Evolutionary conservation across 257 asterid species (phyloP).

Genomic region (Avicennia marina): DNA sequence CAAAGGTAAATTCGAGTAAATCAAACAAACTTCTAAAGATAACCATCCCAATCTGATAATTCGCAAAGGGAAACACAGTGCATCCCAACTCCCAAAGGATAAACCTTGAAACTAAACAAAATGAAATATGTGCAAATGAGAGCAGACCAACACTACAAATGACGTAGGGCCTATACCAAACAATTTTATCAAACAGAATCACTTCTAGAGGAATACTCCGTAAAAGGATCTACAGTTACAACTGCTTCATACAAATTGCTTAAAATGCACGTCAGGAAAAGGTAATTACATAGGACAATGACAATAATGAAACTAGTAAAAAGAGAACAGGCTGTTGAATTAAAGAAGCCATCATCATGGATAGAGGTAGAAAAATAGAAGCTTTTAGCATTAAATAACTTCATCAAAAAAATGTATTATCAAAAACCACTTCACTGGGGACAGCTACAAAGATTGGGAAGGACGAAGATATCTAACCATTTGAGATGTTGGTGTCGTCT

Average conservation of each 20-base stretch:
- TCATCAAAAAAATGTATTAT: too few relatives aligned
- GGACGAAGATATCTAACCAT: constrained; percentile 48
- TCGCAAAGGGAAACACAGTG: not conserved
- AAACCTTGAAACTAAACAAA: not conserved
- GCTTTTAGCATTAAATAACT: too few relatives aligned
- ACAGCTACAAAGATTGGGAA: too few relatives aligned
- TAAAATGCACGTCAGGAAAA: not conserved
- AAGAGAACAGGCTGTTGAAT: constrained; percentile 3
- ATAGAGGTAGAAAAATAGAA: too few relatives aligned
- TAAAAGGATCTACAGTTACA: not conserved
- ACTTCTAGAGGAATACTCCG: not conserved
- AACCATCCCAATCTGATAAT: not conserved
- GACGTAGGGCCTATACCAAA: too few relatives aligned
- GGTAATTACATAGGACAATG: not conserved
- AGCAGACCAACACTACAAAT: not conserved
- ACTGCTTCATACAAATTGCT: not conserved
- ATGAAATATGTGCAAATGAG: not conserved
- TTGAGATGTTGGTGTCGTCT: constrained; percentile 72
- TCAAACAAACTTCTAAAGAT: not conserved
- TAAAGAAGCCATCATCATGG: too few relatives aligned
- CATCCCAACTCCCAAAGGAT: not conserved
- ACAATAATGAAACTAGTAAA: not conserved
- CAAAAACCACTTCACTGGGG: too few relatives aligned
- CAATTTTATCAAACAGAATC: not conserved
- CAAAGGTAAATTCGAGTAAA: not conserved